Base-by-base conservation (phyloP, 164 flowering plant genomes). In the Magnolia sinica region DNA sequence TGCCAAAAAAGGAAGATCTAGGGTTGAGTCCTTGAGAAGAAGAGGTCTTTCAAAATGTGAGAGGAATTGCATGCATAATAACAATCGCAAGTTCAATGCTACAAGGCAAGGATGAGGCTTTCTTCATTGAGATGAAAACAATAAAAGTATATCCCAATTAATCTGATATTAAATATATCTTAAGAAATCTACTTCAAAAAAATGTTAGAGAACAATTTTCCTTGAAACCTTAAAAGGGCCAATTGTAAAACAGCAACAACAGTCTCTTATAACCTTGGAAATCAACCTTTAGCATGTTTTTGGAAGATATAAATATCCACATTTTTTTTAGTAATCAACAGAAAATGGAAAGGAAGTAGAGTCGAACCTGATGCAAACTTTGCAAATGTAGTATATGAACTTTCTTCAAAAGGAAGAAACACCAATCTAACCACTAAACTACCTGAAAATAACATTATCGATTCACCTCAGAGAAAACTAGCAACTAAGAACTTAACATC, bases 381-480 rank as follows among this genome's bases (percentile, higher is more conserved):
- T 80, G 99, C 99, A 88, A 96, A 96, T 78, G 96, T 90, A 69
- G 96, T 83, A 82, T 87, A 96, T 27, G 97, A 90, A 83, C 97
- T 94, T 90, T 94, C 98, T 88, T 96, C 97, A 76, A 94, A 91
- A n/a, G 99, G 99, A 73, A 92, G 91, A 79, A 96, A 94, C 77
- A 96, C 88, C 88, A 94, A 73, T 79, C 98, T 90, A 82, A 94
- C 99, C 70, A 92, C 97, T 79, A 96, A 88, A 87, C 98, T 96
- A 71, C 99, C 98, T 94, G 89, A 79, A 78, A 82, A 69, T 20
- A 24, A 49, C 58, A 73, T 59, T 8, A 45, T 19, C 74, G 65
- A 13, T 37, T 49, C 23, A 52, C 64, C n/a, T 49, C 70, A 70
- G 45, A 16, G 22, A 58, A 7, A 58, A 55, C 16, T 55, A 11